phyloP scores from a whole-genome alignment of 1,284 basidiomycete genomes.

The Ceratobasidium theobromae region DNA sequence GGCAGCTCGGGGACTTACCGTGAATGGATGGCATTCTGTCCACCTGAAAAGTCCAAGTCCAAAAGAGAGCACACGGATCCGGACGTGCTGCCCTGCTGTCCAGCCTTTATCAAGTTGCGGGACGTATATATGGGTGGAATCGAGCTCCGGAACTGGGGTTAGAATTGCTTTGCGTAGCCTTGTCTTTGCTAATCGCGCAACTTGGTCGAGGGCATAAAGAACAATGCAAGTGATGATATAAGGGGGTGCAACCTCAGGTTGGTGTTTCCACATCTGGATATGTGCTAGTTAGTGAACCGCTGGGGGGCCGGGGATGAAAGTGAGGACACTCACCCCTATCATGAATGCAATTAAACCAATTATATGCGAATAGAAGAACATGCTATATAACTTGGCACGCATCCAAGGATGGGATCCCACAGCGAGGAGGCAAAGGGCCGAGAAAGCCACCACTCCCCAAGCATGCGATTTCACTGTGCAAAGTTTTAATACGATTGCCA shows the following conservation, averaged over 20 bases:
- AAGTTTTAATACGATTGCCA: neutral
- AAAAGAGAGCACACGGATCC: constrained; percentile 13
- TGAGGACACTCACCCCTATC: constrained; percentile 33
- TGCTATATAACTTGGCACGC: constrained; percentile 17
- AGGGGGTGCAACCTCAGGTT: constrained; percentile 14
- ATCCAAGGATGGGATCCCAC: constrained; percentile 28
- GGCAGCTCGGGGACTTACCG: neutral
- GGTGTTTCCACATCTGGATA: constrained; percentile 26
- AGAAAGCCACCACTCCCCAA: constrained; percentile 31
- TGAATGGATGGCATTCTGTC: constrained; percentile 20
- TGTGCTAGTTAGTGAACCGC: no score
- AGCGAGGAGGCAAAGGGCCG: constrained; percentile 30
- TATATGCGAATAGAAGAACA: constrained; percentile 34
- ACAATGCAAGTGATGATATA: constrained; percentile 17
- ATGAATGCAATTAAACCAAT: constrained; percentile 31
- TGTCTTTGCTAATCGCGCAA: constrained; percentile 19
- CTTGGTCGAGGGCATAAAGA: constrained; percentile 9
- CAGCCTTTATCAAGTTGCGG: neutral
- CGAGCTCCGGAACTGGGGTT: constrained; percentile 12
- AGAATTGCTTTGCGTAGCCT: constrained; percentile 11
- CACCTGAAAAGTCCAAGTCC: constrained; percentile 16
- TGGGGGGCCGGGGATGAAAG: no score
- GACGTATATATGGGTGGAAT: constrained; percentile 10
- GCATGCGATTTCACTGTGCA: neutral
- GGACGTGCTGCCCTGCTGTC: constrained; percentile 17